Evolutionary conservation across 2,329 filamentous ascomycete genomes (phyloP).

Genomic region (Nectriaceae sp.): DNA sequence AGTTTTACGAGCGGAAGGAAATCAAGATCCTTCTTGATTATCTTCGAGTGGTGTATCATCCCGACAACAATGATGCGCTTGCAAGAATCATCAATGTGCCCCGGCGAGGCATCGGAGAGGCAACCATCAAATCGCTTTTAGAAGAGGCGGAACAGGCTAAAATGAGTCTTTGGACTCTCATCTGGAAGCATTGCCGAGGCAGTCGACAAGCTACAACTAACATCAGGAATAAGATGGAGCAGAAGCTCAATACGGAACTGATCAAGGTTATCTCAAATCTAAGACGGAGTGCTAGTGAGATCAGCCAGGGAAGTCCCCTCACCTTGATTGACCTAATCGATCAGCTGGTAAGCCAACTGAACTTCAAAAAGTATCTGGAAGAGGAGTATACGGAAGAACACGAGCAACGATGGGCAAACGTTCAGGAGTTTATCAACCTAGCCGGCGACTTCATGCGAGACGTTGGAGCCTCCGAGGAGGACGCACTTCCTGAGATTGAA

Average conservation of each 20-base stretch:
- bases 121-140: slow-evolving; percentile 71
- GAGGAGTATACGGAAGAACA: slow-evolving; percentile 72
- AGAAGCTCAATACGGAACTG: slow-evolving; percentile 54
- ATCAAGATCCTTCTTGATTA: slow-evolving; percentile 89
- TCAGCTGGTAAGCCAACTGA: slow-evolving; percentile 62
- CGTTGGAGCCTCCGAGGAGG: slow-evolving; percentile 48
- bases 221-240: slow-evolving; percentile 52
- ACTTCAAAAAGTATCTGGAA: slow-evolving; percentile 74
- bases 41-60: slow-evolving; percentile 79
- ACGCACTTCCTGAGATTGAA: slow-evolving; percentile 67
- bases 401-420: slow-evolving; percentile 82
- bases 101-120: slow-evolving; percentile 76
- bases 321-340: slow-evolving; percentile 52
- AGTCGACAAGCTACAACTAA: slow-evolving; percentile 49
- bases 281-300: slow-evolving; percentile 30
- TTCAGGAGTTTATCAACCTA: slow-evolving; percentile 83
- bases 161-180: slow-evolving; percentile 74
- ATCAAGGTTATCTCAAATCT: slow-evolving; percentile 43
- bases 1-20: slow-evolving; percentile 90
- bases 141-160: slow-evolving; percentile 74
- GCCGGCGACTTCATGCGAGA: slow-evolving; percentile 68
- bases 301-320: slow-evolving; percentile 28
- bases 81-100: slow-evolving; percentile 84
- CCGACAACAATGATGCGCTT: slow-evolving; percentile 84
- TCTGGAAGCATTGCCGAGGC: slow-evolving; percentile 58